Evolutionary conservation across 768 basidiomycete species (phyloP), one percentile per base, ranked within the genome.

Genomic region (Termitomyces titanicus): DNA sequence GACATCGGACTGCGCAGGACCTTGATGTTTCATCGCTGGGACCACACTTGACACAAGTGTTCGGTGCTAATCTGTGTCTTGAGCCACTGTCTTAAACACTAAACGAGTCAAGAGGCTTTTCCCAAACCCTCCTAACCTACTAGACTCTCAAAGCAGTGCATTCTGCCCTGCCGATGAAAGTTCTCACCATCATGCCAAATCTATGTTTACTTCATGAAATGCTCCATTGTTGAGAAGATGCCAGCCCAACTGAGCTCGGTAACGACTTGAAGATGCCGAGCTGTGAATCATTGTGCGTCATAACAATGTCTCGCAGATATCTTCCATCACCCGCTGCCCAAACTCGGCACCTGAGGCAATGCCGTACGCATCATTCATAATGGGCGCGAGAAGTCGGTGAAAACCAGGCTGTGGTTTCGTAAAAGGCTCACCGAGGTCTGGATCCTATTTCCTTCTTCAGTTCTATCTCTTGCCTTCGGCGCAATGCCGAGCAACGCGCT

Each of bases 401-500:
- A 24, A 35, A 48, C 11, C 33, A 17, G n/a, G 35, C 35, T 49
- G 35, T 38, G 24, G 35, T 48, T 25, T 22, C 5, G 34, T 49
- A 22, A 49, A 47, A 35, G 17, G 24, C 15, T 24, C 22, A n/a
- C 6, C 6, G 24, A 25, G 7, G 24, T 12, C 35, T 49, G 17
- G 24, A 17, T 25, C 20, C 8, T 48, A 22, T 22, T 42, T 37
- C 45, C 35, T 49, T 17, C 7, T 5, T 49, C 37, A 27, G 15
- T 49, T n/a, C 15, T 38, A 27, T 12, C 37, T 18, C 47, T 37
- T 18, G n/a, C 17, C 22, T 10, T 35, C 34, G 27, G 22, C 48
- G 44, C 55, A 40, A 34, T 56, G 55, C 42, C 22, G 35, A 46
- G 55, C 39, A 42, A 50, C 42, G 50, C 15, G 33, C 18, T 34